Percentiles rank a stretch among this genome's conserved stretches.
These are phyloP conservation scores for Lathyrus aphaca DNA, from an alignment of 306 rosid species.

Conservation along the genomic window DNA sequence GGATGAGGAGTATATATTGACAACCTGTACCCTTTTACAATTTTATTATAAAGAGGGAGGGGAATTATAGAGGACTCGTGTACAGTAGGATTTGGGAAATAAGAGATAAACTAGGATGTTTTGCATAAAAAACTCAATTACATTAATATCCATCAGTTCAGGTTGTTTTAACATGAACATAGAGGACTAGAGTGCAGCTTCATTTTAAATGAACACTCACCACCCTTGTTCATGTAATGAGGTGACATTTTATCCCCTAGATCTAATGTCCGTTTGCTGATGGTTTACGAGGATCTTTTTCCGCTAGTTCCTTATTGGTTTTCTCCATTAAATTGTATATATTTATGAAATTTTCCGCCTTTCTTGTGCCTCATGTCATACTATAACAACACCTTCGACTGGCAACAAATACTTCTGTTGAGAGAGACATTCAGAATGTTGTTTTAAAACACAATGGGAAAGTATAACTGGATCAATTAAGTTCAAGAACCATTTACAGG, in stretches of 20 bases:
- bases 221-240: background rate
- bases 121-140: background rate
- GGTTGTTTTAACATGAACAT: background rate
- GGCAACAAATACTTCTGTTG: constrained; percentile 77
- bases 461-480: background rate
- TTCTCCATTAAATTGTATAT: background rate
- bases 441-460: constrained; percentile 31
- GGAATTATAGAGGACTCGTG: background rate
- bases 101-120: background rate
- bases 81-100: background rate
- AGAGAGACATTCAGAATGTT: constrained; percentile 78
- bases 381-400: constrained; percentile 63
- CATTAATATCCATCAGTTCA: constrained; percentile 17
- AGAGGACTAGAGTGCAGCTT: background rate
- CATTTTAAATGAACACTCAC: constrained; percentile 1
- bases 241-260: background rate
- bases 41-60: background rate
- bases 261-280: background rate
- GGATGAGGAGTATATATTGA: background rate
- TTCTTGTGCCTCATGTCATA: constrained; percentile 63
- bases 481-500: constrained; percentile 5
- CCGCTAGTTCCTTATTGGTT: background rate
- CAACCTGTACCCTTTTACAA: background rate
- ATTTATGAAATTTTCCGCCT: constrained; percentile 58
- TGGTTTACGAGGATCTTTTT: background rate